Evolutionary conservation across 306 rosid species (phyloP).

Genomic region (Castanea sativa): DNA sequence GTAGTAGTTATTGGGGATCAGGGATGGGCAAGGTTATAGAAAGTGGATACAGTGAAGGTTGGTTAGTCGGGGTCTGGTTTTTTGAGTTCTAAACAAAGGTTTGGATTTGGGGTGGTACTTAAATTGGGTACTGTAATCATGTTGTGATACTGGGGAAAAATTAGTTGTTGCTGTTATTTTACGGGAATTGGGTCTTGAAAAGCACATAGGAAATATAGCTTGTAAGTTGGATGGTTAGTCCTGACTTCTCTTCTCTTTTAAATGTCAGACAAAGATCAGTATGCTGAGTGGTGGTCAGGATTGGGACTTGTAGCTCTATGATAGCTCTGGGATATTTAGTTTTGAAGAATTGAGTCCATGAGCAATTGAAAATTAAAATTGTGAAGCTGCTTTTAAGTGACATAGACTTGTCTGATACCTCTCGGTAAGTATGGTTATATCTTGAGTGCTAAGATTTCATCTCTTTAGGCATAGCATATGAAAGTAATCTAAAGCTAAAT

Average conservation of each 20-base stretch:
- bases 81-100: background rate
- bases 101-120: background rate
- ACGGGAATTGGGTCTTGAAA: background rate
- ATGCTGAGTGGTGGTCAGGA: background rate
- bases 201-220: background rate
- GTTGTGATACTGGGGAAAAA: background rate
- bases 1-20: background rate
- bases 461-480: too few species aligned
- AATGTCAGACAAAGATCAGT: background rate
- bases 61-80: background rate
- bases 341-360: background rate
- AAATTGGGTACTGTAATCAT: background rate
- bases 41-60: background rate
- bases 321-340: background rate
- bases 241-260: background rate
- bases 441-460: too few species aligned
- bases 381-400: too few species aligned
- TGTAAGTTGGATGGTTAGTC: background rate
- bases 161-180: background rate
- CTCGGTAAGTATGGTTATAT: too few species aligned
- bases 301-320: slow-evolving; percentile 9
- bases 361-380: background rate
- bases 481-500: too few species aligned
- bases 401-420: too few species aligned
- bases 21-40: background rate